phyloP scores from a whole-genome alignment of 495 filamentous ascomycete species.

The Mytilinidion resinicola region DNA sequence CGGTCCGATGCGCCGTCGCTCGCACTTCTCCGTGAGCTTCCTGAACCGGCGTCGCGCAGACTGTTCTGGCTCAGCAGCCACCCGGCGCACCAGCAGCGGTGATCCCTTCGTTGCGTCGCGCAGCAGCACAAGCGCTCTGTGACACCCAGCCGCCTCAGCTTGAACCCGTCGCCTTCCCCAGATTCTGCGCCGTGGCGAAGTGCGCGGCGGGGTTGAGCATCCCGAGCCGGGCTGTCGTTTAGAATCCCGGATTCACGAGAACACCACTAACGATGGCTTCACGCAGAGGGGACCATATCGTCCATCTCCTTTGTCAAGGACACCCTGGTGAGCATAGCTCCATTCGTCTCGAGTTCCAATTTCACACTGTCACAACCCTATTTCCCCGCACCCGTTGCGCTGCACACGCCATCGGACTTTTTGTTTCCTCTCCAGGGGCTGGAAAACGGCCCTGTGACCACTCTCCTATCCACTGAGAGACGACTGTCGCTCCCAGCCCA shows the following conservation, averaged over 20 bases:
- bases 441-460: neutral
- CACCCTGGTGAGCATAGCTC: constrained; percentile 49
- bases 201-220: neutral
- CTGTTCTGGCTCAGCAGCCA: neutral
- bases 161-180: no score
- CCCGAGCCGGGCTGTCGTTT: neutral
- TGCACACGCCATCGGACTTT: neutral
- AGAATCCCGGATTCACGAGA: neutral
- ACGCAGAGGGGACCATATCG: constrained; percentile 61
- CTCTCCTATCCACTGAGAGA: constrained; percentile 1
- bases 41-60: neutral
- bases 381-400: constrained; percentile 16
- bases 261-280: constrained; percentile 15
- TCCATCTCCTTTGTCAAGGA: constrained; percentile 69
- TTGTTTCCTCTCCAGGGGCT: neutral
- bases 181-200: no score
- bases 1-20: neutral
- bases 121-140: no score
- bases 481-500: constrained; percentile 18
- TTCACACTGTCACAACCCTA: neutral
- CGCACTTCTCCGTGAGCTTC: neutral
- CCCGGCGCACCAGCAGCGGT: neutral
- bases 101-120: no score
- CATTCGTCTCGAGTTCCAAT: constrained; percentile 5
- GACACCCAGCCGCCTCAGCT: no score